Base-by-base conservation (phyloP, 768 basidiomycete genomes). In the Pluteus cervinus region DNA sequence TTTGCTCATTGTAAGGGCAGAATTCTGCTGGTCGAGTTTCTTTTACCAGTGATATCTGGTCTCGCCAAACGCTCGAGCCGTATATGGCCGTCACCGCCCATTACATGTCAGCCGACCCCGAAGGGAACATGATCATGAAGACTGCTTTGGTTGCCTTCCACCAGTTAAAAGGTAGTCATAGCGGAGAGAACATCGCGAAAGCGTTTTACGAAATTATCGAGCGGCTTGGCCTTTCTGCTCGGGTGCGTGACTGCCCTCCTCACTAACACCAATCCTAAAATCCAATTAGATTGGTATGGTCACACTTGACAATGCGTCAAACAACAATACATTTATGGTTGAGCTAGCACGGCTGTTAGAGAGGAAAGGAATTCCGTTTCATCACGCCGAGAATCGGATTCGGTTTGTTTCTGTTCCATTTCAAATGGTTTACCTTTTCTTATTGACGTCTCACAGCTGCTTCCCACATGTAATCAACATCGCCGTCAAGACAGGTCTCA, bases 31-130 rank as follows among this genome's bases (percentile, higher is more conserved):
- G 63, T 0, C 50, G 51, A 5, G 41, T 65, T 2, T 56, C 54
- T 1, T 55, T 55, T n/a, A 66, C 62, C 4, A 45, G 43, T 11
- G 62, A 66, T 33, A 43, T 65, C 3, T 69, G 65, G 65, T 51
- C 41, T 12, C 45, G 56, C 24, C 31, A 36, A 1, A 45, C 50
- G 28, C 55, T 57, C n/a, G 11, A 17, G 3, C 39, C 54, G 7
- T 61, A 46, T 34, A 49, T 66, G 42, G 65, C 56, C 1, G 32
- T 67, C 0, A 62, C 59, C 0, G 53, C 49, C 1, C 61, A 66
- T 49, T 68, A 36, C 24, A 45, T 45, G 4, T 28, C 33, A 4
- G 39, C 36, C 1, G 49, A 54, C 30, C 24, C 40, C 2, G 35
- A 44, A 30, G 50, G 52, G 1, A 24, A 45, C 17, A 46, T 65